Evolutionary conservation across 1,139 yeast species (phyloP).

Genomic region (Kodamaea ohmeri): DNA sequence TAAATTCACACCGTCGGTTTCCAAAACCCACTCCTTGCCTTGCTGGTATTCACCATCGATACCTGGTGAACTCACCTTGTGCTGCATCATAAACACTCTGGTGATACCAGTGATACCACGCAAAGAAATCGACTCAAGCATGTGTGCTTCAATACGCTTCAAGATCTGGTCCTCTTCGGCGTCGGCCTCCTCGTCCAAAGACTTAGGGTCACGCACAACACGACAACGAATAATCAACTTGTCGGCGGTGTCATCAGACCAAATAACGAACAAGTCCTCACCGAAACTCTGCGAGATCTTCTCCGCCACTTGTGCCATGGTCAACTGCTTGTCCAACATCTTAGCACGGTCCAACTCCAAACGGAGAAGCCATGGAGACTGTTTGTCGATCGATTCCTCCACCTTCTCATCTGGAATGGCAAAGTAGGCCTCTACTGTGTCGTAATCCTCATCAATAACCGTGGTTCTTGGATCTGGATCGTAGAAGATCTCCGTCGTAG

Average conservation of each 20-base stretch:
- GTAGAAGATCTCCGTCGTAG: slow-evolving; percentile 95
- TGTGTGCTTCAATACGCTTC: slow-evolving; percentile 92
- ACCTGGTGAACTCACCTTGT: slow-evolving; percentile 76
- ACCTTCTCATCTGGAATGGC: slow-evolving; percentile 98
- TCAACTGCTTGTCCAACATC: slow-evolving; percentile 95
- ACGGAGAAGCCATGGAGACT: slow-evolving; percentile 97
- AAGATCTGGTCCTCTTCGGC: slow-evolving; percentile 97
- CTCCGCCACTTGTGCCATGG: slow-evolving; percentile 98
- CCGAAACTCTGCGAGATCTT: slow-evolving; percentile 91
- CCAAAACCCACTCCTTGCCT: slow-evolving; percentile 96
- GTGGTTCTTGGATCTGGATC: slow-evolving; percentile 98
- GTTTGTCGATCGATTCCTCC: slow-evolving; percentile 87
- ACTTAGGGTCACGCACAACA: slow-evolving; percentile 94
- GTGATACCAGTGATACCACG: slow-evolving; percentile 96
- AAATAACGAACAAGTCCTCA: slow-evolving; percentile 92
- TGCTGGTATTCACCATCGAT: slow-evolving; percentile 82
- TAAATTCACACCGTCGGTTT: slow-evolving; percentile 96
- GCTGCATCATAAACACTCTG: slow-evolving; percentile 92
- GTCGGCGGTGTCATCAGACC: slow-evolving; percentile 99
- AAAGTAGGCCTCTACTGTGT: slow-evolving; percentile 94
- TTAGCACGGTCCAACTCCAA: slow-evolving; percentile 96
- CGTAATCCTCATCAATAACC: slow-evolving; percentile 93
- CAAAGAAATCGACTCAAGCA: slow-evolving; percentile 91
- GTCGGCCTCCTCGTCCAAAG: slow-evolving; percentile 88
- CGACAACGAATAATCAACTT: slow-evolving; percentile 96